A percentile compares a stretch with the other conserved stretches of the same genome.
These are phyloP conservation scores for Lipomyces anomalus DNA, from an alignment of 805 yeast genomes.

Conservation along the genomic window DNA sequence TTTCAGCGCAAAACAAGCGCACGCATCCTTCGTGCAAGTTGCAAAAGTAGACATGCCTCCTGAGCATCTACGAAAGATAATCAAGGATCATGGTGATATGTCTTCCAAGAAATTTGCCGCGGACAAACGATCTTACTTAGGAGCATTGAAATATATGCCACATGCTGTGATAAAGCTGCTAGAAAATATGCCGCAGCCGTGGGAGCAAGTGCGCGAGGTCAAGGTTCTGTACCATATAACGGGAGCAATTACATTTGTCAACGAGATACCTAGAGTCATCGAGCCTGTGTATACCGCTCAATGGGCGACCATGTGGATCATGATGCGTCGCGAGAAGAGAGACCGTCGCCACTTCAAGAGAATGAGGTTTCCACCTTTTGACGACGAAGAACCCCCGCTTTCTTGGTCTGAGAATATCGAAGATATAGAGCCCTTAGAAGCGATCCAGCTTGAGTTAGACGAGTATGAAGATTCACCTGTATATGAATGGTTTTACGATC, in stretches of 20 bases:
- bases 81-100: slow-evolving; percentile 79
- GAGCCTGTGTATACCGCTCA: slow-evolving; percentile 90
- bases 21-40: slow-evolving; percentile 47
- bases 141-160: slow-evolving; percentile 91
- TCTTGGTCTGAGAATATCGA: slow-evolving; percentile 76
- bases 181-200: slow-evolving; percentile 98
- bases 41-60: slow-evolving; percentile 84
- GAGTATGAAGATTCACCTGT: slow-evolving; percentile 55
- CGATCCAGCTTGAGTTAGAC: slow-evolving; percentile 63
- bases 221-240: slow-evolving; percentile 81
- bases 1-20: slow-evolving; percentile 41
- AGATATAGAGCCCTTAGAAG: slow-evolving; percentile 64
- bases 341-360: slow-evolving; percentile 86
- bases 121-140: slow-evolving; percentile 81
- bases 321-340: slow-evolving; percentile 90
- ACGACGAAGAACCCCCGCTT: slow-evolving; percentile 93
- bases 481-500: slow-evolving; percentile 75
- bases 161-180: slow-evolving; percentile 84
- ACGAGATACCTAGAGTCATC: slow-evolving; percentile 85
- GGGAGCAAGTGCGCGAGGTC: slow-evolving; percentile 87
- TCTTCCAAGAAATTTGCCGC: slow-evolving; percentile 70
- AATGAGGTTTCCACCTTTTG: slow-evolving; percentile 92
- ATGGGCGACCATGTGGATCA: slow-evolving; percentile 91
- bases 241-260: slow-evolving; percentile 93
- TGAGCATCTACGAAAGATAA: slow-evolving; percentile 80